A percentile compares a stretch with the other conserved stretches of the same genome.
Evolutionary conservation across 2,329 filamentous ascomycete genomes (phyloP).

Genomic region (Colletotrichum tanaceti): DNA sequence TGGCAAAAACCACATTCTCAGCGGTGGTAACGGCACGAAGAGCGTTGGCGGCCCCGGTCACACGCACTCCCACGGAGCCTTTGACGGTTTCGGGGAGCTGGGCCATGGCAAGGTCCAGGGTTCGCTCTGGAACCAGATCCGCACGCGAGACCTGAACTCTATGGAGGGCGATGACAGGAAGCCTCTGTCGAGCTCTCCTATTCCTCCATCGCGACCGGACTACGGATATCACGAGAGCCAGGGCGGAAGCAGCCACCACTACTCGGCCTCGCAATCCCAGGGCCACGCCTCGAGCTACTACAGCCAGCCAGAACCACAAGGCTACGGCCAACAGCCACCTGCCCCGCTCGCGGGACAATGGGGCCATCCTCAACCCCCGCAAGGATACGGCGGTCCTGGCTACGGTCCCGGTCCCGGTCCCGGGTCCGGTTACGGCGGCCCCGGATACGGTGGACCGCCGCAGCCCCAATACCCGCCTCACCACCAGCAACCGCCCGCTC

Average conservation of each 20-base stretch:
- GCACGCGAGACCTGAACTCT: slow-evolving; percentile 66
- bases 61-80: slow-evolving; percentile 54
- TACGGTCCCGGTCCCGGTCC: slow-evolving; percentile 47
- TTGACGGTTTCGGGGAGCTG: slow-evolving; percentile 55
- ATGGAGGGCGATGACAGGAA: slow-evolving; percentile 63
- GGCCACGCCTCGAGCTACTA: slow-evolving; percentile 39
- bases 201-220: slow-evolving; percentile 47
- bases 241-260: slow-evolving; percentile 42
- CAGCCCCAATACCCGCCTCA: slow-evolving; percentile 37
- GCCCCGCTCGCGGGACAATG: slow-evolving; percentile 44
- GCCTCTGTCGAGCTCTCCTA: slow-evolving; percentile 53
- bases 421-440: slow-evolving; percentile 40
- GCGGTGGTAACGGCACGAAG: slow-evolving; percentile 46
- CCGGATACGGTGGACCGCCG: slow-evolving; percentile 43
- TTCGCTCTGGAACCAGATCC: slow-evolving; percentile 71
- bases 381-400: slow-evolving; percentile 46
- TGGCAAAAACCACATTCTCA: slow-evolving; percentile 80
- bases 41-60: slow-evolving; percentile 53
- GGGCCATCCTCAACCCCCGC: slow-evolving; percentile 41
- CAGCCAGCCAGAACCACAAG: slow-evolving; percentile 44
- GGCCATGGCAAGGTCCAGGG: slow-evolving; percentile 70
- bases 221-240: slow-evolving; percentile 57
- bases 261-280: slow-evolving; percentile 42
- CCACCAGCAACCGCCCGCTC: slow-evolving; percentile 34
- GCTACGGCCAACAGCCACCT: slow-evolving; percentile 48